Percentiles rank a stretch among this genome's conserved stretches.
phyloP scores from a whole-genome alignment of 2,329 filamentous ascomycete species.

The Penicillium fuscoglaucum region DNA sequence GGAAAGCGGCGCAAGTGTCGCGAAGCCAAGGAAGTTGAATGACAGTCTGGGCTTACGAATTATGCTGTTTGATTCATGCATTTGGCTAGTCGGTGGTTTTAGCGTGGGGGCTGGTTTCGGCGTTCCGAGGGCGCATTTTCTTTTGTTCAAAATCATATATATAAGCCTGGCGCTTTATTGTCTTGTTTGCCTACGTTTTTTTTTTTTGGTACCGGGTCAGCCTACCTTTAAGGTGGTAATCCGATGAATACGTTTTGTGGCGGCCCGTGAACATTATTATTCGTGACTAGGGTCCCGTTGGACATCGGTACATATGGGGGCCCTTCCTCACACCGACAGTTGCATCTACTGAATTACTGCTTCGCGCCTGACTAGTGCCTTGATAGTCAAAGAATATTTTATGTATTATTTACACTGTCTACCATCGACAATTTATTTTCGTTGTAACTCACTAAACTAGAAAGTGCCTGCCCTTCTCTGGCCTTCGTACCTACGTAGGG shows the following conservation, averaged over 20 bases:
- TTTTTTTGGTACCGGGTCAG: neutral
- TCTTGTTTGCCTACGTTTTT: neutral
- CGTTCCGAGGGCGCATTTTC: neutral
- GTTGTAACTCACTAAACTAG: neutral
- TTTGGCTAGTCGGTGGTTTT: constrained; percentile 1
- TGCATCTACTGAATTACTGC: neutral
- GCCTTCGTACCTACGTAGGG: neutral
- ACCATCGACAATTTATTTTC: neutral
- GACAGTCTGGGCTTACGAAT: neutral
- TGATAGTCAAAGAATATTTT: neutral
- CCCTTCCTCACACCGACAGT: neutral
- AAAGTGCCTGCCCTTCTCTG: neutral
- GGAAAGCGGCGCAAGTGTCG: constrained; percentile 78
- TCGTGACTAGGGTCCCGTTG: neutral
- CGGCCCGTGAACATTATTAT: neutral
- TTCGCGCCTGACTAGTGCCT: neutral
- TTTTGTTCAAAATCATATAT: constrained; percentile 5
- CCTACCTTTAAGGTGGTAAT: neutral
- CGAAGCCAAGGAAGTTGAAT: neutral
- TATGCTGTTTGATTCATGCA: neutral
- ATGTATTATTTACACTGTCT: neutral
- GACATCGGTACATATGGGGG: neutral
- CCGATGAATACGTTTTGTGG: neutral
- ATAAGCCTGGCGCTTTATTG: neutral
- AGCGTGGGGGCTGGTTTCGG: constrained; percentile 4